Conservation (phyloP, 164 flowering plant species). For the Akebia trifoliata region DNA sequence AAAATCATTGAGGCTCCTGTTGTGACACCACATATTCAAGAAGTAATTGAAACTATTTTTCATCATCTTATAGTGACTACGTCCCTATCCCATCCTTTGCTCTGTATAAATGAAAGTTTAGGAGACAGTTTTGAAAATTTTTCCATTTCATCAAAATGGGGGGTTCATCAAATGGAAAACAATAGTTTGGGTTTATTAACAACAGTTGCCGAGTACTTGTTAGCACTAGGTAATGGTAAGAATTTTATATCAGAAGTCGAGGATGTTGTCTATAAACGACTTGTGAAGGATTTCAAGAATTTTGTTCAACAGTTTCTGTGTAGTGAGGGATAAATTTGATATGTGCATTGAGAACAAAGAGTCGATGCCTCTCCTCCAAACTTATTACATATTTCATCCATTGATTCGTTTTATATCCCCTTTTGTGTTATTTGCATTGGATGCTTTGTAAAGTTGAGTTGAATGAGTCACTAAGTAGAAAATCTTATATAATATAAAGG, state of each 20-base stretch:
- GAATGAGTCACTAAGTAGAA: no score
- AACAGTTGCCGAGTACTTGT: no score
- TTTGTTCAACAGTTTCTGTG: no score
- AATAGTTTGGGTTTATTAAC: constrained; percentile 37
- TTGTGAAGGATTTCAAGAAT: constrained; percentile 35
- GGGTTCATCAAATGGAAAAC: no score
- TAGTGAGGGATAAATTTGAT: no score
- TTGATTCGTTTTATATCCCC: constrained; percentile 53
- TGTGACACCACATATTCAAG: constrained; percentile 21
- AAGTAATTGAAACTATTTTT: constrained; percentile 45
- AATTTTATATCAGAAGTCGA: constrained; percentile 12
- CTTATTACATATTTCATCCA: no score
- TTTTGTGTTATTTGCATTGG: constrained; percentile 57
- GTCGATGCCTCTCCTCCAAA: no score
- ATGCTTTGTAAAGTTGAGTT: constrained; percentile 37
- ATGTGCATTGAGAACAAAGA: no score
- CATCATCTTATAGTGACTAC: constrained; percentile 50
- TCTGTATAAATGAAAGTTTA: constrained; percentile 11
- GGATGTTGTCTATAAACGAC: constrained; percentile 15
- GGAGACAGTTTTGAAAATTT: constrained; percentile 28
- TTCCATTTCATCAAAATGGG: constrained; percentile 20
- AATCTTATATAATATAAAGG: no score
- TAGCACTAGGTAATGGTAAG: no score
- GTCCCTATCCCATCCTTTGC: constrained; percentile 33
- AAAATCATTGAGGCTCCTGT: constrained; percentile 11